phyloP scores from a whole-genome alignment of 805 yeast genomes.

The Cyberlindnera misumaiensis region DNA sequence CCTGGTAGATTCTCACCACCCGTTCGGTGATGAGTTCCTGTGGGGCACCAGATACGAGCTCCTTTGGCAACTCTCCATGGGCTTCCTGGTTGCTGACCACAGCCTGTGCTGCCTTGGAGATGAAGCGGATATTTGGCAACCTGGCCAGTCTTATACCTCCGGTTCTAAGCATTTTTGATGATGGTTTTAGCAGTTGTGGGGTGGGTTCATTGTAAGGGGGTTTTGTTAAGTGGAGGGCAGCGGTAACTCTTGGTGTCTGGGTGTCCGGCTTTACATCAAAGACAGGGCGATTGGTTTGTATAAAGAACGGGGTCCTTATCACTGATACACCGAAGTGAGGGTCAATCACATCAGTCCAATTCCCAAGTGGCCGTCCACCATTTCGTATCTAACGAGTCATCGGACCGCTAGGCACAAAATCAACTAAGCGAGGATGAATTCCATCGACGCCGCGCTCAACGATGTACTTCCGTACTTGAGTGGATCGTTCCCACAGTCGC shows the following conservation, averaged over 20 bases:
- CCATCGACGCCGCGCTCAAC: slow-evolving; percentile 29
- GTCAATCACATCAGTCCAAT: no score
- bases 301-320: no score
- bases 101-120: slow-evolving; percentile 2
- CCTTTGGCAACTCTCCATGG: slow-evolving; percentile 37
- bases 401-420: no score
- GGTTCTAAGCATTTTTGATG: background rate
- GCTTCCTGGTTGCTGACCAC: slow-evolving; percentile 17
- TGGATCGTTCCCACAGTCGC: slow-evolving; percentile 36
- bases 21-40: slow-evolving; percentile 50
- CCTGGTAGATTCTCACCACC: slow-evolving; percentile 70
- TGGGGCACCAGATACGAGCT: slow-evolving; percentile 74
- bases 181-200: no score
- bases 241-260: no score
- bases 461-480: slow-evolving; percentile 46
- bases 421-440: slow-evolving; percentile 4
- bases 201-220: no score
- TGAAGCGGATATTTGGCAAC: background rate
- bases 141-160: background rate
- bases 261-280: no score
- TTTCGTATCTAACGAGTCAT: no score
- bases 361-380: no score
- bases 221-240: no score
- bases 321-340: no score
- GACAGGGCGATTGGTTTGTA: background rate